Evolutionary conservation across 2,329 filamentous ascomycete genomes (phyloP), one percentile per base, ranked within the genome.

Genomic region (Hortaea werneckii): DNA sequence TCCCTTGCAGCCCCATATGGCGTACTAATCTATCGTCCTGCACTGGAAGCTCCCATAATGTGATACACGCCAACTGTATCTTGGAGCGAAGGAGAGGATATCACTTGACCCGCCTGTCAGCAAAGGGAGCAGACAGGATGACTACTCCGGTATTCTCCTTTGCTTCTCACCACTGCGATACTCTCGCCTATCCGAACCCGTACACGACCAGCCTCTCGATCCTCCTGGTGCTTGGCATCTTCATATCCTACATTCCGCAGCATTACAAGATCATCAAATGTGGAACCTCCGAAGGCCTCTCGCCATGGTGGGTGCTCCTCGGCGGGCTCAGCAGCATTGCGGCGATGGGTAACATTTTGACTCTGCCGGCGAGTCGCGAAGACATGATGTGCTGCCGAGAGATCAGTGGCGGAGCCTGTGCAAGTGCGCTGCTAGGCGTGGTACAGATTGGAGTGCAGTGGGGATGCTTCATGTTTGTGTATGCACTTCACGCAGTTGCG

Each of bases 181-280:
- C 45, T n/a, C 58, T 63, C 41, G 46, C 47, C 8, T 47, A 56
- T 42, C 60, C 60, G n/a, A 46, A 53, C 49, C 52, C 54, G 29
- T 51, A 53, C 37, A 50, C 58, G n/a, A 52, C 54, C 40, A 42
- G 42, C 9, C 56, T 63, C 28, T 59, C 60, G 40, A 49, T 51
- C 51, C 67, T 94, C 58, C 87, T 96, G 56, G 74, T 96, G 50
- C 63, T 94, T 56, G 90, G 90, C 47, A 89, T 96, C 58, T 74
- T 95, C 50, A 70, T 94, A 48, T 96, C 90, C 30, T 98, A 98
- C 69, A 76, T 96, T 2, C 92, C 92, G 1, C 92, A 98, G 64
- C 90, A 96, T 67, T 78, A 84, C 65, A 87, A 92, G 59, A 96
- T 98, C 67, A 86, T 95, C 55, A 74, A 78, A 37, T 80, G 88